Evolutionary conservation across 2,329 filamentous ascomycete species (phyloP).

Genomic region (Helotiales sp.): DNA sequence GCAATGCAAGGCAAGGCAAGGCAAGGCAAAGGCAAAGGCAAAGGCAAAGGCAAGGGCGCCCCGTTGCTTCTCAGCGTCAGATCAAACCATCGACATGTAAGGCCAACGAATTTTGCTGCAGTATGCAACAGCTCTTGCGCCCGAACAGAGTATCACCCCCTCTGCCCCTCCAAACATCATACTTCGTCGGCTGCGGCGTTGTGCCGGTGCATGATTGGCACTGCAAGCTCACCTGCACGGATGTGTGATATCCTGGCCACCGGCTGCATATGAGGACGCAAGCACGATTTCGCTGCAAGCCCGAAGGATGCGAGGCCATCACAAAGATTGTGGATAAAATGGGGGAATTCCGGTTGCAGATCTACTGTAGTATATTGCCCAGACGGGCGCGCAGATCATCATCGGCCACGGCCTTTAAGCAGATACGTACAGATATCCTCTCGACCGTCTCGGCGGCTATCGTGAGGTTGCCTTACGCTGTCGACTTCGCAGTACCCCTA

Average conservation of each 20-base stretch:
- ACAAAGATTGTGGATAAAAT: background rate
- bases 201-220: slow-evolving; percentile 5
- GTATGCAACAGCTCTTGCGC: background rate
- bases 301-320: background rate
- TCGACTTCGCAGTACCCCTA: no score
- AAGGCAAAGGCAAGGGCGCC: no score
- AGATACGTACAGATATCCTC: no score
- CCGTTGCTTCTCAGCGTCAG: slow-evolving; percentile 2
- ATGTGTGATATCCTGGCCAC: background rate
- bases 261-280: background rate
- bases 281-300: slow-evolving; percentile 5
- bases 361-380: background rate
- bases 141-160: background rate
- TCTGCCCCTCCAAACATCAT: slow-evolving; percentile 1
- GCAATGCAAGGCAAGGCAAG: background rate
- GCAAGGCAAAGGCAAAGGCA: background rate
- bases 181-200: slow-evolving; percentile 10
- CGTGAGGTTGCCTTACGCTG: no score
- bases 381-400: slow-evolving; percentile 5
- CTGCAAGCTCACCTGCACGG: background rate
- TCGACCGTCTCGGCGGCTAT: no score
- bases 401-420: background rate
- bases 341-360: slow-evolving; percentile 14
- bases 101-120: slow-evolving; percentile 4
- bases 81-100: slow-evolving; percentile 1